Percentiles rank a stretch among this genome's conserved stretches.
Evolutionary conservation across 257 asterid species (phyloP).

Genomic region (Osmanthus fragrans): DNA sequence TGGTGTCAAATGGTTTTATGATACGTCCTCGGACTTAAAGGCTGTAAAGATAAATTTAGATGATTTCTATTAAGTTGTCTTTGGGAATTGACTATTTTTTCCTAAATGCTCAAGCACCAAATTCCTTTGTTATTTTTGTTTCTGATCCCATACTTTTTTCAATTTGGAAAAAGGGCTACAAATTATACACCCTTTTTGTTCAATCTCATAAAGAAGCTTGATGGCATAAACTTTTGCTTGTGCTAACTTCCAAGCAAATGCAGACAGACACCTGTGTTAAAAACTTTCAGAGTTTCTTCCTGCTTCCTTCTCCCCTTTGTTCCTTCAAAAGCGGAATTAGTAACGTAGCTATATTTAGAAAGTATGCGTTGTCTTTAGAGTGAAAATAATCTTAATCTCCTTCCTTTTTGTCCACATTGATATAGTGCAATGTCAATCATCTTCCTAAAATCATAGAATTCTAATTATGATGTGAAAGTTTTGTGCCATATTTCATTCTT

Average conservation of each 20-base stretch:
- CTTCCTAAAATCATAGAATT: background rate
- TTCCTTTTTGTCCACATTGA: background rate
- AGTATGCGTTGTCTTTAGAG: background rate
- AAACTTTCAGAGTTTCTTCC: background rate
- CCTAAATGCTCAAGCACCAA: background rate
- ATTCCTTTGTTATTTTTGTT: background rate
- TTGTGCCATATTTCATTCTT: background rate
- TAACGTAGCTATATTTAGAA: background rate
- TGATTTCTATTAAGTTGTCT: background rate
- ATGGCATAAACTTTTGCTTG: background rate
- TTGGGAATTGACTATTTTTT: background rate
- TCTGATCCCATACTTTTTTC: background rate
- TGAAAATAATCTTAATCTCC: background rate
- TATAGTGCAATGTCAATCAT: background rate
- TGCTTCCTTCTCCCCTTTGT: background rate
- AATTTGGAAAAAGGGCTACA: background rate
- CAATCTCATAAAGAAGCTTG: background rate
- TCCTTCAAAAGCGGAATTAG: background rate
- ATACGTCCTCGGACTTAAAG: background rate
- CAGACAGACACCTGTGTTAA: background rate
- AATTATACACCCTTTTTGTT: background rate
- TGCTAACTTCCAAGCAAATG: background rate
- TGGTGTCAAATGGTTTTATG: slow-evolving; percentile 4
- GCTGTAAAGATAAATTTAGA: background rate
- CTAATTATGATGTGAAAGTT: background rate